Evolutionary conservation across 768 basidiomycete genomes (phyloP), one percentile per base, ranked within the genome.

Genomic region (Tephrocybe sp.): DNA sequence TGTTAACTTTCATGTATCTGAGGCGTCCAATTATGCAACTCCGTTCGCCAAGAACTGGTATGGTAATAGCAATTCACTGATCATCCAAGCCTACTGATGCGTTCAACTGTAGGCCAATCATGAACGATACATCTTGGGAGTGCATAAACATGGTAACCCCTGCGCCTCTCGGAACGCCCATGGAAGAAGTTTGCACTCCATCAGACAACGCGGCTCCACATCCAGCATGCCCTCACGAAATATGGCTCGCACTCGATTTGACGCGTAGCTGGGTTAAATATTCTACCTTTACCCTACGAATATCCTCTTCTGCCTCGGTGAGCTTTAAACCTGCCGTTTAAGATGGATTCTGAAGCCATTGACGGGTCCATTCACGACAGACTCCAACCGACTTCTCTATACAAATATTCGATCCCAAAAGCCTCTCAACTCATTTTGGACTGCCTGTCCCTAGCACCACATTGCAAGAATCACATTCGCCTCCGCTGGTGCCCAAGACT

Each of bases 221-320:
- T 48, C 17, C 56, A 32, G 28, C 56, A 32, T 77, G 75, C 56
- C 69, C 70, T 11, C 67, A 80, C 53, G 74, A 78, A 52, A 56
- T 76, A 17, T 83, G 80, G 80, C 51, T 80, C 25, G 55, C 63
- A 11, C 71, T 83, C 3, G 71, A 81, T 61, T 62, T 80, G 40
- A 73, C 75, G 53, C 64, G 63, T 14, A 57, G 48, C 23, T 82
- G 81, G 79, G 61, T 50, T 6, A 51, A 62, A 4, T 73, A 75
- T 59, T 52, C 65, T 30, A 72, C 73, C 21, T 82, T 79, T 55
- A 80, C 81, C 2, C 67, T 83, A 33, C 71, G 81, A 37, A 41
- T 77, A 10, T 83, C 81, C 24, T 83, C 79, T 79, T 72, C 80
- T 41, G 81, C 81, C 46, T 77, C 71, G 15, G 81, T 83, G 58